Base-by-base conservation (phyloP, 306 rosid species). In the Glycine tomentella region DNA sequence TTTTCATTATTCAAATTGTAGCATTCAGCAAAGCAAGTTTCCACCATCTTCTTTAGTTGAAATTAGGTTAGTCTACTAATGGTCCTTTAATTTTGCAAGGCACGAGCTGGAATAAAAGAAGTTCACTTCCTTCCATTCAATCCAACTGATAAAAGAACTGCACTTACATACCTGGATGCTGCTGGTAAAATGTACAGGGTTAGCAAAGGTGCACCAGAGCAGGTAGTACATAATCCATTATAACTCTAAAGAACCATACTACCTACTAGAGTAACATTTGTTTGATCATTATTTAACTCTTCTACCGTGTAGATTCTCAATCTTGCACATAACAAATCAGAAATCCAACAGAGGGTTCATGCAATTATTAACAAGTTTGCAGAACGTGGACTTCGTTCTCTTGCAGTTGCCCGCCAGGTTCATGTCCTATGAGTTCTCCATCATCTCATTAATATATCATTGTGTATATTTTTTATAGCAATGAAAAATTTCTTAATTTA, bases 201-300 rank as follows among this genome's bases (percentile, higher is more conserved):
- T 33, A 90, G 97, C 77, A 91, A 91, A 86, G 97, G 97, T 71
- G 93, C 97, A 83, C 93, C 92, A 25, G 97, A 90, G 73, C 92
- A 92, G 94, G 94, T 90, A 85, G 31, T 1, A 25, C 63, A 69
- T 48, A 9, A 36, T n/a, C 34, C 49, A 53, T 61, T 44, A 25
- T 77, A 68, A 74, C 71, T 61, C 62, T n/a, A 12, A 56, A 75
- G n/a, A n/a, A n/a, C n/a, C n/a, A n/a, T n/a, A n/a, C n/a, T n/a
- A n/a, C n/a, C n/a, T n/a, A n/a, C n/a, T n/a, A n/a, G n/a, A n/a
- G n/a, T n/a, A n/a, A 42, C 31, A 51, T 44, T 46, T 40, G 4
- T 44, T 12, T 61, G 20, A 57, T 0, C 34, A 25, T 48, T 45
- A 10, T 63, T 59, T 53, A 56, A 48, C 38, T 49, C 34, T 4